Evolutionary conservation across 179 eudicot species (phyloP).

Genomic region (Drosera spatulata): DNA sequence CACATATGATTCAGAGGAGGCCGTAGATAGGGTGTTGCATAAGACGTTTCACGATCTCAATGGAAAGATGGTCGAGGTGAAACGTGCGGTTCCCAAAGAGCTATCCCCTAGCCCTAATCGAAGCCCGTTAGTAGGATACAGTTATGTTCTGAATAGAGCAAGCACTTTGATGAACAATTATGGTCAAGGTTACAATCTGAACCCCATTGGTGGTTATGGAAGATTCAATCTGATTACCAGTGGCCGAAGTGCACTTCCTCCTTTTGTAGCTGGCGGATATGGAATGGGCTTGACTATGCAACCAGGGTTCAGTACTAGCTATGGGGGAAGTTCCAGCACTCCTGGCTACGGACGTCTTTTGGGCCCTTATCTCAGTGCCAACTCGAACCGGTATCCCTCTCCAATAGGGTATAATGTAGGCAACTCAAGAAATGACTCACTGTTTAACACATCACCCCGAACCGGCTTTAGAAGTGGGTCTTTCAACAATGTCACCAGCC

Average conservation of each 20-base stretch:
- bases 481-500: conserved; percentile 10
- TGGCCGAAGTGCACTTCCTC: conserved; percentile 27
- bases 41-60: conserved; percentile 36
- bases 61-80: conserved; percentile 49
- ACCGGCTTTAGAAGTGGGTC: conserved; percentile 37
- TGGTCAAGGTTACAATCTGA: conserved; percentile 8
- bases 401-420: conserved; percentile 22
- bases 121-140: conserved; percentile 21
- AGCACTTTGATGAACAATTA: conserved; percentile 29
- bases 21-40: conserved; percentile 32
- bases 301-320: conserved; percentile 24
- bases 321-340: conserved; percentile 16
- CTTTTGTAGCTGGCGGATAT: conserved; percentile 19
- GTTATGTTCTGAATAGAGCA: conserved; percentile 23
- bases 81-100: conserved; percentile 48
- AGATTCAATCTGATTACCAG: conserved; percentile 21
- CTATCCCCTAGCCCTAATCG: conserved; percentile 30
- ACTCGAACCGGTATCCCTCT: conserved; percentile 13
- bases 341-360: conserved; percentile 22
- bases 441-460: conserved; percentile 22
- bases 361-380: conserved; percentile 14
- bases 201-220: conserved; percentile 27
- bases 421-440: conserved; percentile 9
- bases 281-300: conserved; percentile 22
- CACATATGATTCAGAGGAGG: conserved; percentile 46